phyloP scores from a whole-genome alignment of 2,329 filamentous ascomycete species.

The Corinectria fuckeliana region DNA sequence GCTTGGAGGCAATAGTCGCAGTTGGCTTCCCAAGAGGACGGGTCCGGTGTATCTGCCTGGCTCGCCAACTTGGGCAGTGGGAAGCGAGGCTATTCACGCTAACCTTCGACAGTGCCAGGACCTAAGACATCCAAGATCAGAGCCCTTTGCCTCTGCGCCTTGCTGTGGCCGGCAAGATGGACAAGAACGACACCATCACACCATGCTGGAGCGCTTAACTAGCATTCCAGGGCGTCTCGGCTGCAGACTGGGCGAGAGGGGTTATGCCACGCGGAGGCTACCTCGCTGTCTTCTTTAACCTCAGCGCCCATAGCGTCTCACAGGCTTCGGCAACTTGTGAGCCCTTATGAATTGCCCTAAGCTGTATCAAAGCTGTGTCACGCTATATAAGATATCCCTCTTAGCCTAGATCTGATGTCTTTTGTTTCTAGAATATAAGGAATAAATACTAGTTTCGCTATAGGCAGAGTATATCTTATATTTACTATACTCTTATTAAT shows the following conservation, averaged over 20 bases:
- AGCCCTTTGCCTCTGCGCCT: not conserved
- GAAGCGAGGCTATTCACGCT: not conserved
- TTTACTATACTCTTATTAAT: too few relatives aligned
- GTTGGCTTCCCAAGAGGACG: too few relatives aligned
- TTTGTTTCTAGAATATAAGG: slow-evolving; percentile 15
- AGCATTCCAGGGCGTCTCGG: slow-evolving; percentile 4
- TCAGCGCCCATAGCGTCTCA: not conserved
- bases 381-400: not conserved
- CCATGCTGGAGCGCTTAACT: not conserved
- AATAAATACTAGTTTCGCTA: not conserved
- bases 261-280: not conserved
- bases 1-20: too few relatives aligned
- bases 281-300: too few relatives aligned
- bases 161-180: not conserved
- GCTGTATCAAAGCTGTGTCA: not conserved
- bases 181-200: not conserved
- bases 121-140: not conserved
- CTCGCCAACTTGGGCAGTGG: too few relatives aligned
- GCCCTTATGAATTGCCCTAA: not conserved
- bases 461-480: not conserved
- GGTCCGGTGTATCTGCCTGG: too few relatives aligned
- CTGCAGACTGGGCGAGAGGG: not conserved
- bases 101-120: not conserved
- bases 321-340: not conserved
- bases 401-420: not conserved